Evolutionary conservation across 257 asterid genomes (phyloP), one percentile per base, ranked within the genome.

Genomic region (Solanum piurae): DNA sequence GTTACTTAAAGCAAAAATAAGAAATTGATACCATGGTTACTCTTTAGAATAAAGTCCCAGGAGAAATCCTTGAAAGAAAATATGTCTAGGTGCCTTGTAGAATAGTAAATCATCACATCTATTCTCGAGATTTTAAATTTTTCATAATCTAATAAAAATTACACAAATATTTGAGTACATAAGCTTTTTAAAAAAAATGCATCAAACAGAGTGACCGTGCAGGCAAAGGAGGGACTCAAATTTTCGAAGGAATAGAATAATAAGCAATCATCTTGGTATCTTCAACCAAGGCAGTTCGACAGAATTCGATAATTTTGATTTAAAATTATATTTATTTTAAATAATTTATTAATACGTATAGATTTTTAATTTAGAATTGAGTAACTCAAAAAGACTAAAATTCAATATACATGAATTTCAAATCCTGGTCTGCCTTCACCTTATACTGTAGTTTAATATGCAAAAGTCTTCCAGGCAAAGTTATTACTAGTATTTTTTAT

Each of bases 121-220:
- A 46, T 46, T 37, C 40, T 80, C 34, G 40, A 49, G 68, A 12
- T 49, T 82, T 49, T 29, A 82, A 76, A 29, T 0, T 9, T 9
- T 49, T 82, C 31, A 82, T 29, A 20, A 49, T 29, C 44, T 25
- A 16, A 27, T 27, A 18, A 9, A 49, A 82, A 82, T 9, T 49
- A 25, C 44, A 29, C 40, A 82, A 44, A 82, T 49, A 33, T 18
- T 42, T 82, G 16, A 79, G 64, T n/a, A 25, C 2, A 7, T 38
- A 7, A 7, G 62, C 25, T 23, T 6, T 38, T 11, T n/a, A 4
- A 58, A 37, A 80, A 16, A 18, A 29, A 29, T 49, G 86, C 44
- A 82, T 82, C 66, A 82, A 82, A 1, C 18, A 82, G 86, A 82
- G 86, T 82, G 69, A 46, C 86, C 86, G 69, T 82, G 86, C 85